These are phyloP conservation scores for Candida taoyuanica DNA, from an alignment of 805 yeast species.

Conservation along the genomic window DNA sequence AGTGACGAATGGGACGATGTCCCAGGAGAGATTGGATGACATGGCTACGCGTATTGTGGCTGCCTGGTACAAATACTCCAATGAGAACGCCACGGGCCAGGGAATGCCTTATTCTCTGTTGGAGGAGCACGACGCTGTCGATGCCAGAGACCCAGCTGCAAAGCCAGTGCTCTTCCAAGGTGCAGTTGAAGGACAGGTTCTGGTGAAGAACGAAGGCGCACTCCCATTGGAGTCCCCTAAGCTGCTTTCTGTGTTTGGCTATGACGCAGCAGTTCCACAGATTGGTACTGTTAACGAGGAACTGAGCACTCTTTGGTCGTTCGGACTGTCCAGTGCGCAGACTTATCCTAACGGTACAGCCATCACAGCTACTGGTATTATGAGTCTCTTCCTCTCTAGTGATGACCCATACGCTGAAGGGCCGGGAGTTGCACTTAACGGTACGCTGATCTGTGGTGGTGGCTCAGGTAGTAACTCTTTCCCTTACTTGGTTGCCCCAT, in stretches of 20 bases:
- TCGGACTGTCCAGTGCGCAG: slow-evolving; percentile 1
- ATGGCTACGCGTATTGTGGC: slow-evolving; percentile 9
- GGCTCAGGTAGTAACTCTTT: slow-evolving; percentile 5
- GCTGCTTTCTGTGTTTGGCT: slow-evolving; percentile 8
- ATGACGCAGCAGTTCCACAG: slow-evolving; percentile 4
- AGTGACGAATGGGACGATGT: slow-evolving; percentile 3
- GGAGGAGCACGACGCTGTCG: slow-evolving; percentile 2
- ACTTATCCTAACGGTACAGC: slow-evolving; percentile 4
- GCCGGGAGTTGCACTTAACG: slow-evolving; percentile 8
- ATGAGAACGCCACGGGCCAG: slow-evolving; percentile 6
- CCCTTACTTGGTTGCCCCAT: slow-evolving; percentile 2
- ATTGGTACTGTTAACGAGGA: slow-evolving; percentile 4
- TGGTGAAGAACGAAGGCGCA: slow-evolving; percentile 9
- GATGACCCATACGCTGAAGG: slow-evolving; percentile 1
- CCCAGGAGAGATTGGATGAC: slow-evolving; percentile 8
- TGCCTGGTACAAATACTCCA: slow-evolving; percentile 8
- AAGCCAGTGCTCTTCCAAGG: slow-evolving; percentile 8
- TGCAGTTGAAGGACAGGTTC: slow-evolving; percentile 10
- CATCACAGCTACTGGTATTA: not conserved
- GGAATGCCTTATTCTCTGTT: slow-evolving; percentile 5
- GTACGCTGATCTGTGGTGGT: slow-evolving; percentile 8
- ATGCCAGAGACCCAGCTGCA: slow-evolving; percentile 8
- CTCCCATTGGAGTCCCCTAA: slow-evolving; percentile 7
- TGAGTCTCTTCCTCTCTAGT: slow-evolving; percentile 1
- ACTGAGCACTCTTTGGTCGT: not conserved